Evolutionary conservation across 139 green algal species (phyloP).

Genomic region (Yamagishiella unicocca): DNA sequence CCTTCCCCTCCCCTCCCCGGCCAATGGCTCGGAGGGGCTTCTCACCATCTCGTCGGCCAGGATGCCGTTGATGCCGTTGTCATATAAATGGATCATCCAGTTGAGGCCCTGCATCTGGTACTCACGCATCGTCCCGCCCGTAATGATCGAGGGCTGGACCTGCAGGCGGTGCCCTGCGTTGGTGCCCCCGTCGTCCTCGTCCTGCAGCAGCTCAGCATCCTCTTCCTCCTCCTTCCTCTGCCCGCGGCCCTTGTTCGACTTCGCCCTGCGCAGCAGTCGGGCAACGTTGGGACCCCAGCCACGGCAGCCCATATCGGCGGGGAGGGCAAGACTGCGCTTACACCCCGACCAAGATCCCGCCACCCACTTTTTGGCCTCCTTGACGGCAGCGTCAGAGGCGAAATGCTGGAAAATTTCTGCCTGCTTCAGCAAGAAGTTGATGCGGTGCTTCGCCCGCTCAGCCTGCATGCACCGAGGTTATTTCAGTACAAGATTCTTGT

Average conservation of each 20-base stretch:
- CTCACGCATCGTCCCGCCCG: constrained; percentile 93
- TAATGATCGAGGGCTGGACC: constrained; percentile 90
- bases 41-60: constrained; percentile 98
- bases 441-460: constrained; percentile 77
- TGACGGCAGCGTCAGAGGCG: constrained; percentile 63
- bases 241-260: constrained; percentile 61
- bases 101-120: constrained; percentile 99
- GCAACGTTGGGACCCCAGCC: neutral
- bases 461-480: constrained; percentile 71
- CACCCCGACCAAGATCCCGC: neutral
- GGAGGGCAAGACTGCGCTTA: too few species aligned
- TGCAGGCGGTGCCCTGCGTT: constrained; percentile 82
- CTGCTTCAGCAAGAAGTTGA: constrained; percentile 96
- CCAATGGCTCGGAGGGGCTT: too few species aligned
- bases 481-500: neutral
- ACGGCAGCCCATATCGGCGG: too few species aligned
- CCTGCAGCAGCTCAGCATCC: constrained; percentile 92
- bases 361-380: constrained; percentile 72
- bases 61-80: constrained; percentile 99
- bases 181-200: constrained; percentile 83
- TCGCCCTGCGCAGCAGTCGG: neutral
- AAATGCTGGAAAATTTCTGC: constrained; percentile 99
- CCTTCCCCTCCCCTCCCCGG: too few species aligned
- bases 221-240: constrained; percentile 91
- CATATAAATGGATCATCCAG: constrained; percentile 99